Conservation (phyloP, 805 yeast genomes). For the Spencermartinsiella europaea region DNA sequence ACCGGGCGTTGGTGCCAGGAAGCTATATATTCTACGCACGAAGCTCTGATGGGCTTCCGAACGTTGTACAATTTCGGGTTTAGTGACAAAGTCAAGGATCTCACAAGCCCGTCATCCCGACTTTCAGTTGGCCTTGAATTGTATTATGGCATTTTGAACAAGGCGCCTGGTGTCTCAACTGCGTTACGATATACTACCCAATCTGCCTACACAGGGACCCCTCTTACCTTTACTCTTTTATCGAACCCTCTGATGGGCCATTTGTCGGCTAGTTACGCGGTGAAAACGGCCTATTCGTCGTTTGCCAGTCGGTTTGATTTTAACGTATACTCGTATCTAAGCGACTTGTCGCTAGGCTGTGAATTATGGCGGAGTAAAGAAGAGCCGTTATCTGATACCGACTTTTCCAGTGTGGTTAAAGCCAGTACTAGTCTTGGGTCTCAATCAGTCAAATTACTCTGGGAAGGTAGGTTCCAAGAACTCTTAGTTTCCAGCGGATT, state of each 20-base stretch:
- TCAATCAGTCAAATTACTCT: conserved; percentile 55
- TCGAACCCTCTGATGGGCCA: conserved; percentile 89
- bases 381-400: conserved; percentile 8
- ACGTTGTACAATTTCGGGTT: conserved; percentile 62
- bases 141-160: conserved; percentile 79
- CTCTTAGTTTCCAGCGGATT: conserved; percentile 75
- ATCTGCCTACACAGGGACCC: conserved; percentile 81
- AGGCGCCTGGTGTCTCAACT: conserved; percentile 86
- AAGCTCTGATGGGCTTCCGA: conserved; percentile 75
- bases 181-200: conserved; percentile 81
- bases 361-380: conserved; percentile 53
- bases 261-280: conserved; percentile 79
- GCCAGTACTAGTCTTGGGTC: conserved; percentile 65
- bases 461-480: conserved; percentile 87
- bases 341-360: conserved; percentile 80
- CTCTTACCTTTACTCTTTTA: conserved; percentile 80
- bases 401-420: conserved; percentile 66
- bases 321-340: conserved; percentile 83
- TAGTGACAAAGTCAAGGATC: conserved; percentile 20
- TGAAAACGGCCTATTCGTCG: conserved; percentile 61
- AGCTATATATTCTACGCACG: conserved; percentile 75
- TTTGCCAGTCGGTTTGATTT: conserved; percentile 84
- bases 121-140: conserved; percentile 77
- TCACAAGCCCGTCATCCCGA: conserved; percentile 38
- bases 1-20: conserved; percentile 63